Percentiles rank a stretch among this genome's conserved stretches.
These are phyloP conservation scores for Ustilago sp. DNA, from an alignment of 1,284 basidiomycete genomes.

Conservation along the genomic window DNA sequence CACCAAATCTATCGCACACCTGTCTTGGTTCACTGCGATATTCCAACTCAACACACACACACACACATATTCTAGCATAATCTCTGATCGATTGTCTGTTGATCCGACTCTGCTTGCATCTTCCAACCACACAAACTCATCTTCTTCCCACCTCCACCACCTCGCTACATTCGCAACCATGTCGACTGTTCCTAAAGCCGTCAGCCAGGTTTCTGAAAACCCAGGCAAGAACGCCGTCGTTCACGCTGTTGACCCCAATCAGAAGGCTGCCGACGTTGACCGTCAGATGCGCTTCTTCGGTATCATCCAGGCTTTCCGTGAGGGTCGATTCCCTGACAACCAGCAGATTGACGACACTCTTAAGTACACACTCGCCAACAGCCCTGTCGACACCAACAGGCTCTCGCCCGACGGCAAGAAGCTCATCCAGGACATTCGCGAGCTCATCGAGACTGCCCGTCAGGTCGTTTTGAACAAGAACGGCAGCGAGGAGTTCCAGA, in stretches of 20 bases:
- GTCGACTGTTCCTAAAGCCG: slow-evolving; percentile 40
- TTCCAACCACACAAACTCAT: neutral
- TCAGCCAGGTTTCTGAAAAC: slow-evolving; percentile 50
- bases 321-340: slow-evolving; percentile 66
- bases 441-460: slow-evolving; percentile 55
- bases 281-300: slow-evolving; percentile 65
- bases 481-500: slow-evolving; percentile 63
- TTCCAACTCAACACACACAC: neutral
- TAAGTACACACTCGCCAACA: slow-evolving; percentile 57
- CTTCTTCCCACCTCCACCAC: neutral
- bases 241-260: slow-evolving; percentile 50
- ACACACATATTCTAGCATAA: slow-evolving; percentile 4
- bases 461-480: slow-evolving; percentile 66
- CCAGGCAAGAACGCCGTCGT: slow-evolving; percentile 47
- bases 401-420: slow-evolving; percentile 62
- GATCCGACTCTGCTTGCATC: slow-evolving; percentile 24
- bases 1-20: slow-evolving; percentile 29
- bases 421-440: slow-evolving; percentile 63
- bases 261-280: slow-evolving; percentile 59
- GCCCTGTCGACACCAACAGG: slow-evolving; percentile 60
- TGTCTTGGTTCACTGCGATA: slow-evolving; percentile 53
- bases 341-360: slow-evolving; percentile 63
- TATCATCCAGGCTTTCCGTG: slow-evolving; percentile 64
- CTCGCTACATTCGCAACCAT: slow-evolving; percentile 19
- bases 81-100: slow-evolving; percentile 35